Base-by-base conservation (phyloP, 1,139 yeast genomes). In the Pichia sp. region DNA sequence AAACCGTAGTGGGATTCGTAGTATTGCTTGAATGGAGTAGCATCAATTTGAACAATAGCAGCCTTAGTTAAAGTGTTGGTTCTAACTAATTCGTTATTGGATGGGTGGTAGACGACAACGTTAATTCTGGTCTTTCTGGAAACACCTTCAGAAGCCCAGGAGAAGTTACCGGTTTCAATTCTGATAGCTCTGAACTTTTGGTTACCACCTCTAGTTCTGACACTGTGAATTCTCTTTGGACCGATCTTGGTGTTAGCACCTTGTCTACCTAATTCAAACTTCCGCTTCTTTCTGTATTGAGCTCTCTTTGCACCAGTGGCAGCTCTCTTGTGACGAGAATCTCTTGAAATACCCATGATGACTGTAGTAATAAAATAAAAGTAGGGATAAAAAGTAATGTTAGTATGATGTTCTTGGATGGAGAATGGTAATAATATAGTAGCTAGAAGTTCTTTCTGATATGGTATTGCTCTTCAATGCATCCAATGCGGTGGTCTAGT, bases 301-400 rank as follows among this genome's bases (percentile, higher is more conserved):
- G 99, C 98, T 80, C 98, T 91, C 81, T 90, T 91, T 75, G 99
- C 99, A 85, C 99, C 99, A 73, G 99, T 91, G 77, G 96, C 96
- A 70, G 97, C 80, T 80, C 99, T 95, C 88, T 93, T 93, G 90
- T 93, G 99, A 83, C 97, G 96, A 77, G 99, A 91, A 83, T 93
- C 99, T 85, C 99, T 94, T 79, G 98, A 91, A 87, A 93, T 93
- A 91, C 99, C 98, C 99, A 93, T 93, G 67, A 69, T 77, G 69
- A 48, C 51, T 49, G 47, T 42, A 31, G 12, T 20, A n/a, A 40
- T 30, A 38, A 45, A 38, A 43, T 39, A 36, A 36, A 18, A 22
- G 9, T 12, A 15, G 27, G 33, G 15, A 36, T 36, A 34, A 30
- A 28, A 35, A 19, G 17, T 19, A 31, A 24, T 40, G 43, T 40